Evolutionary conservation across 495 filamentous ascomycete genomes (phyloP).

Genomic region (Penicillium coffeae): DNA sequence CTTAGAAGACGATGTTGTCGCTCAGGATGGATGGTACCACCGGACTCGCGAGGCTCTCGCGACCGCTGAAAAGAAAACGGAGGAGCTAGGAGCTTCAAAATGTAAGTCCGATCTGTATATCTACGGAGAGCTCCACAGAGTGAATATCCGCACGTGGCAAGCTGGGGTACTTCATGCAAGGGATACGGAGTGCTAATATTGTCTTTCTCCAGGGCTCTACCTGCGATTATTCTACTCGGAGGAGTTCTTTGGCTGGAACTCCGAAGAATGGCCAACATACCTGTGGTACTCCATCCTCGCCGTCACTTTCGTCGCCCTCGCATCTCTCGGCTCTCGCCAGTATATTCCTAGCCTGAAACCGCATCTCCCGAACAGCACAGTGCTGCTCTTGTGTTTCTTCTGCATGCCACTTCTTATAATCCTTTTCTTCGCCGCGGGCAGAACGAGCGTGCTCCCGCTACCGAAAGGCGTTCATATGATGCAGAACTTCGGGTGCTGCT

Average conservation of each 20-base stretch:
- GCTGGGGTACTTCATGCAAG: not conserved
- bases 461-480: constrained; percentile 42
- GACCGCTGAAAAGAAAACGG: constrained; percentile 27
- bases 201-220: constrained; percentile 35
- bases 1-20: constrained; percentile 52
- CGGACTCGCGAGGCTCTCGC: constrained; percentile 35
- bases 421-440: constrained; percentile 33
- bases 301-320: constrained; percentile 8
- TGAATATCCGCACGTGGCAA: not conserved
- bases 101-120: constrained; percentile 19
- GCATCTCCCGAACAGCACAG: constrained; percentile 3
- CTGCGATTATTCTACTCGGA: constrained; percentile 58
- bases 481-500: constrained; percentile 50
- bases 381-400: constrained; percentile 11
- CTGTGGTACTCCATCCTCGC: constrained; percentile 24
- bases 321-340: not conserved
- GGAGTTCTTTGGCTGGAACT: constrained; percentile 50
- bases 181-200: not conserved
- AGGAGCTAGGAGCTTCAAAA: constrained; percentile 15
- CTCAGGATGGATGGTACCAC: constrained; percentile 49
- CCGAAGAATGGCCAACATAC: constrained; percentile 45
- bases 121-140: not conserved
- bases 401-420: constrained; percentile 28
- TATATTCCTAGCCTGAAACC: not conserved
- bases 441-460: constrained; percentile 32